A percentile compares a stretch with the other conserved stretches of the same genome.
Evolutionary conservation across 2,329 filamentous ascomycete species (phyloP).

Genomic region (Harringtonia lauricola): DNA sequence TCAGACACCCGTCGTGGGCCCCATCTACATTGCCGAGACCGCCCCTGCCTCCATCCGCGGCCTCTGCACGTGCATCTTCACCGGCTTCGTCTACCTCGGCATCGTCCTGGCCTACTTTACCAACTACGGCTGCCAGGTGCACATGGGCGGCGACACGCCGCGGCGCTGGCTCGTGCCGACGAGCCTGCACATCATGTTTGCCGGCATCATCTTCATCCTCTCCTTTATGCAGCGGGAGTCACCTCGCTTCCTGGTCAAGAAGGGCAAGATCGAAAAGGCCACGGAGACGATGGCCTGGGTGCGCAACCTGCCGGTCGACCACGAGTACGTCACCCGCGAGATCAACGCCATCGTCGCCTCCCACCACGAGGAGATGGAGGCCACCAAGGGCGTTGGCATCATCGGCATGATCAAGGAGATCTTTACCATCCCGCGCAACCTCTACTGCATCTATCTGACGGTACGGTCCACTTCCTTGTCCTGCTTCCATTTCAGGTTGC

Average conservation of each 20-base stretch:
- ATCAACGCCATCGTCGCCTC: constrained; percentile 7
- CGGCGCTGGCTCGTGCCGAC: constrained; percentile 4
- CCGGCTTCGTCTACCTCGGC: constrained; percentile 22
- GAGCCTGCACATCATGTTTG: constrained; percentile 19
- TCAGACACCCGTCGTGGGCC: constrained; percentile 30
- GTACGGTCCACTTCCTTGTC: too few relatives aligned
- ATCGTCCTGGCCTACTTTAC: constrained; percentile 21
- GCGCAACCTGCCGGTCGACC: constrained; percentile 19
- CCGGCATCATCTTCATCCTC: constrained; percentile 14
- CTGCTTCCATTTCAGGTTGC: too few relatives aligned
- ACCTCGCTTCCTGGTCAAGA: constrained; percentile 23
- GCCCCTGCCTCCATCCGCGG: constrained; percentile 34
- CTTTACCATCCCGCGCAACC: constrained; percentile 24
- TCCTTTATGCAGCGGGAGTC: constrained; percentile 22
- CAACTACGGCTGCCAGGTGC: constrained; percentile 22
- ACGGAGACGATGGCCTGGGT: constrained; percentile 16
- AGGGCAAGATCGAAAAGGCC: constrained; percentile 17
- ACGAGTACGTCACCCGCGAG: constrained; percentile 17
- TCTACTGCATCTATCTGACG: constrained; percentile 40
- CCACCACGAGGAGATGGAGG: constrained; percentile 18
- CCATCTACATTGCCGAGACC: constrained; percentile 34
- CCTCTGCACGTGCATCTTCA: constrained; percentile 28
- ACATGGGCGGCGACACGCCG: constrained; percentile 14
- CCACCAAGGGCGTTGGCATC: constrained; percentile 17
- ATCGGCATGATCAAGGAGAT: constrained; percentile 19